phyloP scores from a whole-genome alignment of 2,329 filamentous ascomycete genomes.

The Phialophora tarda region DNA sequence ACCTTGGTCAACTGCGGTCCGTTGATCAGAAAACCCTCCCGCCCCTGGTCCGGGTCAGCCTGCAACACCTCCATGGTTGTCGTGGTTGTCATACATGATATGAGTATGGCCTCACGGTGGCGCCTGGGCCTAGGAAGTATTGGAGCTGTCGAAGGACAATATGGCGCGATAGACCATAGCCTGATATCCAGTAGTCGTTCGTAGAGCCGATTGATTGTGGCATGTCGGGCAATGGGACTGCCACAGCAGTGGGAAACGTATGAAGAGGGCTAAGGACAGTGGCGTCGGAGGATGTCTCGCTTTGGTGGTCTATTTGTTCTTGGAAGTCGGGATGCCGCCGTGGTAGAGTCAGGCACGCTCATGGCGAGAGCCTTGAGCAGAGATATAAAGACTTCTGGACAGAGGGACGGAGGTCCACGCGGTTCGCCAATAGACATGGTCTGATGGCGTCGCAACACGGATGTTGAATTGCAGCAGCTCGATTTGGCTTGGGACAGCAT shows the following conservation, averaged over 20 bases:
- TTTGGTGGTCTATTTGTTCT: not conserved
- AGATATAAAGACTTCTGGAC: slow-evolving; percentile 14
- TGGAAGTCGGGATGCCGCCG: not conserved
- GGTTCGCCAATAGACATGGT: not conserved
- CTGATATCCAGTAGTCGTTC: slow-evolving; percentile 56
- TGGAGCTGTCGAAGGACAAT: slow-evolving; percentile 57
- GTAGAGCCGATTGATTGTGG: slow-evolving; percentile 23
- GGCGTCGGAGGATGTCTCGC: not conserved
- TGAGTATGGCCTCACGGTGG: slow-evolving; percentile 54
- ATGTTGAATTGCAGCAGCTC: not conserved
- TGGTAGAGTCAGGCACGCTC: slow-evolving; percentile 5
- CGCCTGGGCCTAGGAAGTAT: slow-evolving; percentile 55
- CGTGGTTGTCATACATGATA: slow-evolving; percentile 49
- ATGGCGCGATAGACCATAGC: slow-evolving; percentile 56
- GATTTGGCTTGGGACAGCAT: slow-evolving; percentile 1
- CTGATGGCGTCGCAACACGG: not conserved
- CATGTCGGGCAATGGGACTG: slow-evolving; percentile 20
- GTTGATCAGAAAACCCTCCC: slow-evolving; percentile 56
- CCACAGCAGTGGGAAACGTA: slow-evolving; percentile 22
- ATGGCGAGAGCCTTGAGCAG: slow-evolving; percentile 14
- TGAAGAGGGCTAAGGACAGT: not conserved
- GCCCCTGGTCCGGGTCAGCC: slow-evolving; percentile 46
- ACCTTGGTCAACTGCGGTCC: slow-evolving; percentile 56
- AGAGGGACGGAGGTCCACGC: not conserved
- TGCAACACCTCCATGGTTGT: slow-evolving; percentile 15